phyloP scores from a whole-genome alignment of 768 basidiomycete species.

The Mycena alexandri region DNA sequence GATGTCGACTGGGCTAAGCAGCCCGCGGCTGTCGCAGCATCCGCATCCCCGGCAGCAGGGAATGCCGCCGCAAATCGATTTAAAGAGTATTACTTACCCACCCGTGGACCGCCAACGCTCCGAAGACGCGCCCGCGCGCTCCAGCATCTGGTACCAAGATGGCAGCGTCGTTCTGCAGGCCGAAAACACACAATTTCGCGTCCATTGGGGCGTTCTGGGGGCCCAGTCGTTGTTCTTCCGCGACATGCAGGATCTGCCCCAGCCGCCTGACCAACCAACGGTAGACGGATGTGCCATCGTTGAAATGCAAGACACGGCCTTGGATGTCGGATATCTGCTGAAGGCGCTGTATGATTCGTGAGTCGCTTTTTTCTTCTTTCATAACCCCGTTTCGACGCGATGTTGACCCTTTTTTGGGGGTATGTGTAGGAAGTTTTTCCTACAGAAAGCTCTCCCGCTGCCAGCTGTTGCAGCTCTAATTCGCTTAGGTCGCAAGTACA shows the following conservation, averaged over 20 bases:
- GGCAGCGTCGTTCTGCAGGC: conserved; percentile 22
- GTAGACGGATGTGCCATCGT: conserved; percentile 25
- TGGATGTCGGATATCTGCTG: conserved; percentile 4
- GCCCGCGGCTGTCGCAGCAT: conserved; percentile 73
- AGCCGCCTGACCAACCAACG: background rate
- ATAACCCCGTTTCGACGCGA: background rate
- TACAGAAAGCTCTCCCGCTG: background rate
- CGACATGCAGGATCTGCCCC: conserved; percentile 20
- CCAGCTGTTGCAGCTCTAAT: conserved; percentile 3
- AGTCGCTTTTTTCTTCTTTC: too few species aligned
- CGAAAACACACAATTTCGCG: conserved; percentile 15
- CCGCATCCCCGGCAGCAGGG: conserved; percentile 67
- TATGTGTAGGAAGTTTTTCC: conserved; percentile 7
- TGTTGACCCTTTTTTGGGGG: background rate
- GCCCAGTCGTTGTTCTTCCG: conserved; percentile 24
- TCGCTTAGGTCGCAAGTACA: conserved; percentile 23
- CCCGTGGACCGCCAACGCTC: too few species aligned
- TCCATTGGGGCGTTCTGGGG: conserved; percentile 27
- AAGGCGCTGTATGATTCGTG: too few species aligned
- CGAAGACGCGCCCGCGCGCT: conserved; percentile 6
- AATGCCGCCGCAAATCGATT: conserved; percentile 64
- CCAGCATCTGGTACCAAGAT: conserved; percentile 23
- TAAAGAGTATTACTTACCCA: too few species aligned
- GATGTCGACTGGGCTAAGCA: conserved; percentile 68
- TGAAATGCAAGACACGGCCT: conserved; percentile 6